Evolutionary conservation across 306 rosid genomes (phyloP), one percentile per base, ranked within the genome.

Genomic region (Cucurbita ficifolia): DNA sequence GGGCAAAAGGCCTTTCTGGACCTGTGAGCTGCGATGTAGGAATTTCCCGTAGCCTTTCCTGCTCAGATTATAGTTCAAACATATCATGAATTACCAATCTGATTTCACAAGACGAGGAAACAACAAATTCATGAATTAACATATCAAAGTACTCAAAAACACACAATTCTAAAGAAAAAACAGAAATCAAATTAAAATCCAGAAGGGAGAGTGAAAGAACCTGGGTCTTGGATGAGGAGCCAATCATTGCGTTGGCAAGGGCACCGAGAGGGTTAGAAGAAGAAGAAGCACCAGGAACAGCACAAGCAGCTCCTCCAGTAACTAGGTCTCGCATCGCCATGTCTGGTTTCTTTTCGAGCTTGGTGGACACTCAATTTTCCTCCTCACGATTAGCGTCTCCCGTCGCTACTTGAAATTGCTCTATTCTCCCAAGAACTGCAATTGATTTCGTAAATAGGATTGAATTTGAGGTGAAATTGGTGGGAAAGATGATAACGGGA

Each of bases 261-360:
- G 91, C 83, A 40, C 90, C 96, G 5, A 95, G 83, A 43, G 99
- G 99, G 78, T 95, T 95, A 36, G 90, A 76, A 42, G 90, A 72
- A 36, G 98, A 88, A 35, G 96, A 81, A 2, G 97, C 84, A 24
- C 89, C 82, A 0, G 96, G 91, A 75, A 89, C 99, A 3, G 91
- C 88, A 50, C 99, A 95, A 6, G 96, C 84, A 2, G 96, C 89
- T 38, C 95, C 85, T 33, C 99, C 99, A 1, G 87, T 53, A 0
- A 95, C 88, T 18, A 95, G 87, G 60, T 91, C 97, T 13, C 99
- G 96, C 99, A 95, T 89, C 88, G 96, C 93, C 99, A 92, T 87
- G 24, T 13, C 75, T 46, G 14, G 18, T 11, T 24, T 45, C 43
- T 49, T 49, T 49, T 46, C 56, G 13, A 42, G 35, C 50, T 42